These are phyloP conservation scores for Caryopteris hybrid DNA, from an alignment of 305 asterid genomes.

Conservation along the genomic window DNA sequence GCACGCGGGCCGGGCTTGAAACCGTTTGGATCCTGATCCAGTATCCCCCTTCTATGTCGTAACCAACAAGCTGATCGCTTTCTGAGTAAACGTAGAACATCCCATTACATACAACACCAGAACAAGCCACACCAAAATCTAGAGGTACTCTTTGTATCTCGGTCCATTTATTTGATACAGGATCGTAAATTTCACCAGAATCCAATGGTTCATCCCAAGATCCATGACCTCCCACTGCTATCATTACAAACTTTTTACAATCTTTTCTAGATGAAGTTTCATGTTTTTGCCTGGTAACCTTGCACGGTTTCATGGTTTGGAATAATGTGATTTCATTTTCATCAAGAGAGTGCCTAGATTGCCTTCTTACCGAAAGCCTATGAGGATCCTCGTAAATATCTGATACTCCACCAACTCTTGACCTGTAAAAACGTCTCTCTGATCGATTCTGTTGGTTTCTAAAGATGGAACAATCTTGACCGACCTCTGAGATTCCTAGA, in stretches of 20 bases:
- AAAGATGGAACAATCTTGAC: constrained; percentile 38
- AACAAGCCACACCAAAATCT: constrained; percentile 80
- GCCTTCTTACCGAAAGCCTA: constrained; percentile 78
- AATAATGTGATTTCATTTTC: constrained; percentile 49
- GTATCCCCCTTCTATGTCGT: constrained; percentile 70
- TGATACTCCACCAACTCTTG: constrained; percentile 63
- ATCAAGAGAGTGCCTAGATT: constrained; percentile 50
- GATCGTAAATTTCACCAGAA: constrained; percentile 77
- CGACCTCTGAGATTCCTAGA: constrained; percentile 66
- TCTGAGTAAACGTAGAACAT: constrained; percentile 78
- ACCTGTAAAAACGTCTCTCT: constrained; percentile 50
- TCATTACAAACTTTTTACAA: constrained; percentile 45
- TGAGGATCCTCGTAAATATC: constrained; percentile 98
- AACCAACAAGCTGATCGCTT: constrained; percentile 64
- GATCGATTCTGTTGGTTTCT: constrained; percentile 57
- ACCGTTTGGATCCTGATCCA: constrained; percentile 68
- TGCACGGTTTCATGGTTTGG: constrained; percentile 36
- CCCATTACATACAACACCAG: constrained; percentile 68
- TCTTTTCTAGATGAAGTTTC: constrained; percentile 36
- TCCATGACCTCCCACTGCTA: constrained; percentile 92
- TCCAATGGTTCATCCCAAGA: constrained; percentile 86
- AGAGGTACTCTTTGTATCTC: constrained; percentile 75
- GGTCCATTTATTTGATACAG: constrained; percentile 75
- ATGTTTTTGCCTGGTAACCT: constrained; percentile 35
- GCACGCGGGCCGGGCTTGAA: constrained; percentile 73